phyloP scores from a whole-genome alignment of 495 filamentous ascomycete genomes.

The Gamarada debralockiae region DNA sequence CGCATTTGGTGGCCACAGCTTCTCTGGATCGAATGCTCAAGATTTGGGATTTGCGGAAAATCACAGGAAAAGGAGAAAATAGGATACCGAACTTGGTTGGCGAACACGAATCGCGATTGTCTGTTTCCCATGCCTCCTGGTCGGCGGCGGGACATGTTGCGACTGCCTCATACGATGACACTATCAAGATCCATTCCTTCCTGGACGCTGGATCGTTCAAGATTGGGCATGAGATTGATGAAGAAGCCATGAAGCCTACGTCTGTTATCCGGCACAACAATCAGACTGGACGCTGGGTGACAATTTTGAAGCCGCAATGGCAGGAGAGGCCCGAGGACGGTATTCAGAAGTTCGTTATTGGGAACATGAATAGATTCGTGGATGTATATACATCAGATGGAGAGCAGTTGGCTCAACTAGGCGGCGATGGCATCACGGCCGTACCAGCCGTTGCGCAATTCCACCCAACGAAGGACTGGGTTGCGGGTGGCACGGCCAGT shows the following conservation, averaged over 20 bases:
- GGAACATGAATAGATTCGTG: conserved; percentile 97
- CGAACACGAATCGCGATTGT: conserved; percentile 76
- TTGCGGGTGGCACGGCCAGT: conserved; percentile 87
- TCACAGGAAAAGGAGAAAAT: conserved; percentile 50
- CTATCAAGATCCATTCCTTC: conserved; percentile 86
- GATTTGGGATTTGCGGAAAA: conserved; percentile 88
- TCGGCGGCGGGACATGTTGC: conserved; percentile 78
- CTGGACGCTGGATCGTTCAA: conserved; percentile 61
- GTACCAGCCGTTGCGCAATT: conserved; percentile 92
- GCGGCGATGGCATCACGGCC: conserved; percentile 83
- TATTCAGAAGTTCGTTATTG: conserved; percentile 84
- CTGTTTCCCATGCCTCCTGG: conserved; percentile 88
- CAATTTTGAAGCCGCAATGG: conserved; percentile 89
- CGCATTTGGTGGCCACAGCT: conserved; percentile 85
- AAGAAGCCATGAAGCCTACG: conserved; percentile 63
- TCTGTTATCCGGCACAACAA: conserved; percentile 82
- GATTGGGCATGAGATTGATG: conserved; percentile 52
- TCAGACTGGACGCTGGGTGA: conserved; percentile 79
- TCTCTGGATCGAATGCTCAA: conserved; percentile 86
- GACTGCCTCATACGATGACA: conserved; percentile 92
- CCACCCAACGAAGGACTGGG: conserved; percentile 84
- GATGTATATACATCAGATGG: conserved; percentile 80
- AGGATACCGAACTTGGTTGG: conserved; percentile 64
- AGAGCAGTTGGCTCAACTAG: conserved; percentile 86
- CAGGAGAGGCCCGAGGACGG: conserved; percentile 71